Conservation (phyloP, 306 rosid genomes). For the Rosa chinensis region DNA sequence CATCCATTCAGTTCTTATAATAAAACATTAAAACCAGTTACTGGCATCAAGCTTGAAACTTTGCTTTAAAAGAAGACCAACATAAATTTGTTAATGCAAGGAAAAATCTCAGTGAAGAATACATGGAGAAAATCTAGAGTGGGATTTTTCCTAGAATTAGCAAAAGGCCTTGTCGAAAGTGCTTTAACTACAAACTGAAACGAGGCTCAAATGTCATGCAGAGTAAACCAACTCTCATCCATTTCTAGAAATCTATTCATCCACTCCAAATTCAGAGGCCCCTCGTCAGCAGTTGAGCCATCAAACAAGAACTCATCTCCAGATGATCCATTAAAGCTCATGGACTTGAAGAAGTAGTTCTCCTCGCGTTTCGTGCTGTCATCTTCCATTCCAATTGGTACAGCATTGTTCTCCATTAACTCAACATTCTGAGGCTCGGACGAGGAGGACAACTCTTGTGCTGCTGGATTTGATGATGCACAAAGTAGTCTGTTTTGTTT, state of each 20-base stretch:
- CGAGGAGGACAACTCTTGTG: constrained; percentile 11
- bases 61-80: background rate
- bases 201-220: constrained; percentile 6
- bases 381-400: constrained; percentile 6
- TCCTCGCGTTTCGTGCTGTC: constrained; percentile 4
- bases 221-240: constrained; percentile 42
- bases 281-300: constrained; percentile 11
- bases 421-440: background rate
- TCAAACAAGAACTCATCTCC: constrained; percentile 7
- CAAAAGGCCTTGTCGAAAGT: background rate
- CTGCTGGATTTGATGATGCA: background rate
- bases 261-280: constrained; percentile 36
- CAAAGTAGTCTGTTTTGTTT: constrained; percentile 3
- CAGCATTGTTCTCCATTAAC: background rate
- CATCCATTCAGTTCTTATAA: background rate
- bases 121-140: background rate
- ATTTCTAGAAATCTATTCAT: constrained; percentile 38
- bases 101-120: constrained; percentile 4
- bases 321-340: constrained; percentile 10
- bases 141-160: constrained; percentile 21
- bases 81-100: constrained; percentile 20
- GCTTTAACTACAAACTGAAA: background rate
- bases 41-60: background rate
- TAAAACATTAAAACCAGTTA: background rate
- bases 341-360: background rate